phyloP scores from a whole-genome alignment of 2,329 filamentous ascomycete species.

The Botrytis tulipae region DNA sequence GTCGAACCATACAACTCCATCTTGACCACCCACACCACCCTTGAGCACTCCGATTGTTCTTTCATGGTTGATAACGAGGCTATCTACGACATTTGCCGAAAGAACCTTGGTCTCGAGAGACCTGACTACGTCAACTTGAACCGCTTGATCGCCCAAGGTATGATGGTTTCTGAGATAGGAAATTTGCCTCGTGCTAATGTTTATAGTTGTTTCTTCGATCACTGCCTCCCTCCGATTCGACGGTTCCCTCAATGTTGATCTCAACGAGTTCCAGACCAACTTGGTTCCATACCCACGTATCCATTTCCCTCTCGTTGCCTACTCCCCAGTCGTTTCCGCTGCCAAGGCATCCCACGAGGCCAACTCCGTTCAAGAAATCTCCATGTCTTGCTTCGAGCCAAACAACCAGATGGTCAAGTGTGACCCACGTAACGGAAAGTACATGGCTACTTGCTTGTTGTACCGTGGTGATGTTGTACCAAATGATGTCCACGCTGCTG shows the following conservation, averaged over 20 bases:
- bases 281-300: slow-evolving; percentile 66
- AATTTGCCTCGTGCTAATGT: slow-evolving; percentile 57
- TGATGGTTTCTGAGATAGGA: slow-evolving; percentile 39
- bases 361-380: slow-evolving; percentile 17
- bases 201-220: slow-evolving; percentile 61
- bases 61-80: slow-evolving; percentile 69
- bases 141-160: slow-evolving; percentile 72
- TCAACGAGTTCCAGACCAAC: slow-evolving; percentile 70
- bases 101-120: slow-evolving; percentile 62
- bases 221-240: slow-evolving; percentile 64
- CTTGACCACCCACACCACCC: slow-evolving; percentile 55
- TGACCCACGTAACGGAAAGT: slow-evolving; percentile 64
- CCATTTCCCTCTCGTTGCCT: slow-evolving; percentile 65
- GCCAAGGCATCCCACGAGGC: slow-evolving; percentile 60
- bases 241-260: slow-evolving; percentile 64
- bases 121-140: slow-evolving; percentile 65
- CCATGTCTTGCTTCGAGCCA: slow-evolving; percentile 54
- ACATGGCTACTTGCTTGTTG: slow-evolving; percentile 65
- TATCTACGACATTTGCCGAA: slow-evolving; percentile 65
- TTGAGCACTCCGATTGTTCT: slow-evolving; percentile 66
- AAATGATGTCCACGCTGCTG: slow-evolving; percentile 58
- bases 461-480: slow-evolving; percentile 67
- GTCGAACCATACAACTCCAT: slow-evolving; percentile 68
- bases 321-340: slow-evolving; percentile 60
- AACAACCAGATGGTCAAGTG: slow-evolving; percentile 69